phyloP scores from a whole-genome alignment of 768 basidiomycete species.

The Hygrophorus russula region DNA sequence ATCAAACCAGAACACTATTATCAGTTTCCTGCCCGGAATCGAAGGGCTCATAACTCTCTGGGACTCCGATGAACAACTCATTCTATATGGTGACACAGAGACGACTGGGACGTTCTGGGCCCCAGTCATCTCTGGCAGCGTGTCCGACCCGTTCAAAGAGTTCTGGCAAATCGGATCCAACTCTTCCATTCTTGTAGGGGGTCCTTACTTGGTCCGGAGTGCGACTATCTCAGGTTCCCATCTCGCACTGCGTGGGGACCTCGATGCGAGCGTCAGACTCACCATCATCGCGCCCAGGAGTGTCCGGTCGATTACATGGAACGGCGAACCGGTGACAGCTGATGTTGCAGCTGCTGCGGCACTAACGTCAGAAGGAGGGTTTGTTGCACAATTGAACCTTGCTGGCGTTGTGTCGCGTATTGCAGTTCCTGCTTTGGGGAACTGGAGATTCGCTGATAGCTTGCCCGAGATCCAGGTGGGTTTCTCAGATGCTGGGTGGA shows the following conservation, averaged over 20 bases:
- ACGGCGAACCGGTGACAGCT: conserved; percentile 38
- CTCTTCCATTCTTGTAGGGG: conserved; percentile 50
- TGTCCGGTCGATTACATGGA: conserved; percentile 57
- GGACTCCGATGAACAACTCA: conserved; percentile 55
- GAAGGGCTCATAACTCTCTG: conserved; percentile 49
- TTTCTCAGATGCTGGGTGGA: conserved; percentile 61
- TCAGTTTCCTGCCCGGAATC: conserved; percentile 47
- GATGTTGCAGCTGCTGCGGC: conserved; percentile 19
- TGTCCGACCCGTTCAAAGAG: conserved; percentile 33
- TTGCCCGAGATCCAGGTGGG: conserved; percentile 51
- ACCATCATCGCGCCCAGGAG: conserved; percentile 51
- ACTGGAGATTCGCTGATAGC: conserved; percentile 71
- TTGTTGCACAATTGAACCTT: conserved; percentile 36
- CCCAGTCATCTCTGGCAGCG: conserved; percentile 41
- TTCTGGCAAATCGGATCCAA: conserved; percentile 74
- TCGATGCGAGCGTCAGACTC: conserved; percentile 45
- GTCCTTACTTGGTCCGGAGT: conserved; percentile 53
- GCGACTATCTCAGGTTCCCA: conserved; percentile 35
- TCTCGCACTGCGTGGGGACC: conserved; percentile 58
- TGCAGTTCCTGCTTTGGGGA: conserved; percentile 35
- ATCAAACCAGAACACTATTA: conserved; percentile 23
- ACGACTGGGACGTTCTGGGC: conserved; percentile 71
- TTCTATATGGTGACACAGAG: conserved; percentile 55
- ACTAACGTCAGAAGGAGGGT: conserved; percentile 30
- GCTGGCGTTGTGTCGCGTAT: conserved; percentile 19